Base-by-base conservation (phyloP, 495 filamentous ascomycete species). In the Ramalina intermedia region DNA sequence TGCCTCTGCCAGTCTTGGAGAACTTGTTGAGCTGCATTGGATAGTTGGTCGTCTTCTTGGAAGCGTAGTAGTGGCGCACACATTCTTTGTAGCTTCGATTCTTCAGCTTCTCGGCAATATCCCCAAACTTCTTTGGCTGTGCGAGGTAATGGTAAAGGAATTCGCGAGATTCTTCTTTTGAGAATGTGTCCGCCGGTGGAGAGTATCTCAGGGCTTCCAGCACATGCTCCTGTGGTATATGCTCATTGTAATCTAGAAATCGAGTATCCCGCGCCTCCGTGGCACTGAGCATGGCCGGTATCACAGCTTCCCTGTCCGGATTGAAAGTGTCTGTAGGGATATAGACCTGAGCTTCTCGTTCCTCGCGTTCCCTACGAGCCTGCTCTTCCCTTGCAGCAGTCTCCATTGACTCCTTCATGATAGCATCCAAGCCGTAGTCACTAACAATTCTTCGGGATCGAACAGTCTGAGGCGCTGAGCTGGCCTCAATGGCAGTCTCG, bases 41-140 rank as follows among this genome's bases (percentile, higher is more conserved):
- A 57, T 95, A 90, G 49, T 86, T 87, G 21, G 80, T 78, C 49
- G 80, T 75, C 57, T 84, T 80, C 64, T 98, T 98, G 48, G 84
- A 94, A 53, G 88, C 75, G 63, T 98, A 98, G 62, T 98, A 96
- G 62, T 96, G 93, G 54, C 87, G 73, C 54, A 98, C 96, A 60
- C 85, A 93, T 43, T 88, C 79, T 54, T 84, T 79, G 65, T 83
- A 91, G 54, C 82, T 80, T 16, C 89, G 80, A 18, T 74, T 70
- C 11, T 79, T 73, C 12, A 95, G 61, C 20, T 73, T 70, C 21
- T 82, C 79, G 2, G 90, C 85, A 47, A 98, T 88, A 58, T 82
- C 84, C 41, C 86, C 84, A 83, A 87, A 98, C 61, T 86, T 84
- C 73, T 98, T 98, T 0, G 90, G 89, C 49, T 73, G 70, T 36